These are phyloP conservation scores for Coniferiporia sulphurascens DNA, from an alignment of 1,284 basidiomycete genomes.

Conservation along the genomic window DNA sequence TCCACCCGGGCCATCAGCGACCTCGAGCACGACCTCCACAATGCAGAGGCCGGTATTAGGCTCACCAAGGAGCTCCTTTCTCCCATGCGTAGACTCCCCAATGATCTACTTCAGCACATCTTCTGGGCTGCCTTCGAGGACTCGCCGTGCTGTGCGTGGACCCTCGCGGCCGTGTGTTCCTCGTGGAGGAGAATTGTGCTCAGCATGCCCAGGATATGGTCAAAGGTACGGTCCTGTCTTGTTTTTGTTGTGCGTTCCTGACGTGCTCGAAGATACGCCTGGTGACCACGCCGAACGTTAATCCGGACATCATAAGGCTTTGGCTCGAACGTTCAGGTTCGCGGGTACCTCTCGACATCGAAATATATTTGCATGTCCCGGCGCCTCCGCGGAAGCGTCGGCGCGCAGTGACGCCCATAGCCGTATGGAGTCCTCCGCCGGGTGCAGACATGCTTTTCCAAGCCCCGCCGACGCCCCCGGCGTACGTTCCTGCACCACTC, in stretches of 20 bases:
- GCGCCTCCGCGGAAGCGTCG: constrained; percentile 14
- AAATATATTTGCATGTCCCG: constrained; percentile 60
- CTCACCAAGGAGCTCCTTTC: constrained; percentile 56
- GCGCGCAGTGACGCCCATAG: constrained; percentile 1
- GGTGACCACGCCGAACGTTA: constrained; percentile 58
- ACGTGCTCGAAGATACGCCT: constrained; percentile 53
- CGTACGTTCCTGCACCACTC: background rate
- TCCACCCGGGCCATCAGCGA: constrained; percentile 46
- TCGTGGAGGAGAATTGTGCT: constrained; percentile 59
- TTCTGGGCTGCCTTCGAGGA: constrained; percentile 63
- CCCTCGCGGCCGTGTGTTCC: constrained; percentile 56
- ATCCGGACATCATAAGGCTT: constrained; percentile 70
- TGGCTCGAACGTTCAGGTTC: constrained; percentile 75
- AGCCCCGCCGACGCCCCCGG: constrained; percentile 16
- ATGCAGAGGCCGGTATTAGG: constrained; percentile 43
- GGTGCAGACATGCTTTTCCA: constrained; percentile 4
- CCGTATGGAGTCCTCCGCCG: constrained; percentile 9
- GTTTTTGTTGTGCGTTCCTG: constrained; percentile 11
- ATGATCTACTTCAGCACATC: constrained; percentile 60
- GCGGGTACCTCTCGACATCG: constrained; percentile 65
- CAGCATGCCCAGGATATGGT: constrained; percentile 63
- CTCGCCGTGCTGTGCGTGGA: constrained; percentile 64
- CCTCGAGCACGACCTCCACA: constrained; percentile 43
- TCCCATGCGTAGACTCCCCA: constrained; percentile 60
- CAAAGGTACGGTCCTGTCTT: constrained; percentile 49